Evolutionary conservation across 2,329 filamentous ascomycete genomes (phyloP), one percentile per base, ranked within the genome.

Genomic region (Elsinoe perseae): DNA sequence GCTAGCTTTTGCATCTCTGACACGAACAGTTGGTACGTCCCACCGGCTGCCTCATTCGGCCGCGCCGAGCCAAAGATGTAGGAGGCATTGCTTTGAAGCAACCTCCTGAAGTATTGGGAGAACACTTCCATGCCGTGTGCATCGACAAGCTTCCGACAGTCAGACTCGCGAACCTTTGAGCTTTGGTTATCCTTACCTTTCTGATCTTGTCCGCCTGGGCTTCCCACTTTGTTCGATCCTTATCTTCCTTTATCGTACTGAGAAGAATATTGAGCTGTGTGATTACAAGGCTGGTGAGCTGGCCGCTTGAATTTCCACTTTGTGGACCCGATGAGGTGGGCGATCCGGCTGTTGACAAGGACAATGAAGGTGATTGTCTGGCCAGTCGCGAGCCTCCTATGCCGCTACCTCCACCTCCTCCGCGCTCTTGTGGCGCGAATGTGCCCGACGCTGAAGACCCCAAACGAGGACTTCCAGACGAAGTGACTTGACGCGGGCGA

Each of bases 81-180:
- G 61, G 85, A 77, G 66, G 91, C 89, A 83, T 96, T 96, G 74
- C 86, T 85, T 73, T 86, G 87, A 68, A 98, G 83, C 70, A 97
- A 80, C 73, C 92, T 89, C 72, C 89, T 85, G 74, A 98, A 95
- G 73, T 93, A 96, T 77, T 91, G 95, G 59, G 89, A 85, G 72
- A 91, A 96, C 69, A 96, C 90, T 80, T 98, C 95, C 92, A 98
- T 98, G 69, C 91, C 91, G 90, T 95, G 86, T 67, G 92, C 91
- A 82, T 95, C 86, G 76, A 97, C 86, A 71, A 97, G 84, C 88
- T 95, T 62, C n/a, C 60, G 23, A 16, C 36, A n/a, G 23, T 56
- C 38, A 56, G 54, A 30, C 44, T 18, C 18, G 25, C 12, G 3
- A 30, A 36, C 18, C 10, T 18, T 21, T 42, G 14, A 28, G 8